These are phyloP conservation scores for Camillea tinctor DNA, from an alignment of 2,329 filamentous ascomycete genomes.

Conservation along the genomic window DNA sequence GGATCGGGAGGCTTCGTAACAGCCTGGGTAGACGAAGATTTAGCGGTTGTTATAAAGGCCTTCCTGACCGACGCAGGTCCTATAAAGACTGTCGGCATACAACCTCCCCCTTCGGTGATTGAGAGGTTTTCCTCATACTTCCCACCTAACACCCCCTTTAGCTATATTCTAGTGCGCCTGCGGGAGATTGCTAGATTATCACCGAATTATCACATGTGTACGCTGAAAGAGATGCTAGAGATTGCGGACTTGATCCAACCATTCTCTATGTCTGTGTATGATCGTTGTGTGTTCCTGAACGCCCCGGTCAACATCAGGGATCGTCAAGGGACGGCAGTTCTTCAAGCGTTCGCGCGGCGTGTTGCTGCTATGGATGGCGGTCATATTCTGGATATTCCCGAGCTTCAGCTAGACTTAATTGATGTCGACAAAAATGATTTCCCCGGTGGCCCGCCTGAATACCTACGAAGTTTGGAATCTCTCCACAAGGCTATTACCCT, in stretches of 20 bases:
- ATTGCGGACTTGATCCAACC: constrained; percentile 75
- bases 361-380: constrained; percentile 68
- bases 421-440: constrained; percentile 55
- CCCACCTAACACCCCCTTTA: constrained; percentile 75
- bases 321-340: constrained; percentile 42
- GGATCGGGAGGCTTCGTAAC: constrained; percentile 68
- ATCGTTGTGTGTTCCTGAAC: constrained; percentile 73
- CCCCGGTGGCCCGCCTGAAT: constrained; percentile 44
- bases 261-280: constrained; percentile 66
- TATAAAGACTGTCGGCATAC: constrained; percentile 69
- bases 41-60: constrained; percentile 58
- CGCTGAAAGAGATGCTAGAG: constrained; percentile 58
- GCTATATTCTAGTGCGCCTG: constrained; percentile 76
- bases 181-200: constrained; percentile 66
- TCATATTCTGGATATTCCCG: constrained; percentile 67
- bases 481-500: constrained; percentile 81
- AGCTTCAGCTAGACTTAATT: constrained; percentile 71
- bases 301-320: constrained; percentile 65
- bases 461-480: constrained; percentile 68
- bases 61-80: constrained; percentile 64
- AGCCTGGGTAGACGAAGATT: constrained; percentile 70
- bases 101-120: constrained; percentile 68
- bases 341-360: constrained; percentile 65
- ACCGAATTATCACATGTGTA: constrained; percentile 68
- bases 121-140: constrained; percentile 78